Base-by-base conservation (phyloP, 805 yeast genomes). In the Scheffersomyces spartinae region DNA sequence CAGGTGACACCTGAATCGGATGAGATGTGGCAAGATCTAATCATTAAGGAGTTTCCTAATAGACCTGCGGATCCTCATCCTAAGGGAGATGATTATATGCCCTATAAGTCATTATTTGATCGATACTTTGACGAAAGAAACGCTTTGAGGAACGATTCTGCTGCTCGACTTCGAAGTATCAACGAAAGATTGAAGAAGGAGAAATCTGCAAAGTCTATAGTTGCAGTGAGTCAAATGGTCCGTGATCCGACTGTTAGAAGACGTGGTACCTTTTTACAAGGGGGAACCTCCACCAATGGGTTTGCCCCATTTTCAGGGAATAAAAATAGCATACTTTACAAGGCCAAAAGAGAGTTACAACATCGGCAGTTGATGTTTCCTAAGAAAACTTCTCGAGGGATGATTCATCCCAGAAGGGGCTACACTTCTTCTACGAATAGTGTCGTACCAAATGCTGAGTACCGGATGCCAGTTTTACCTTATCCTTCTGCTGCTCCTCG, bases 11-110 rank as follows among this genome's bases (percentile, higher is more conserved):
- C 62, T 4, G 40, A 42, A 13, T 37, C 52, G 7, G 65, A 60
- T 31, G 42, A 34, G 13, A 30, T 58, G 17, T 60, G 67, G 67
- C 36, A 31, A 10, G 24, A 23, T 11, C 36, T 60, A 13, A 37
- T 58, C 3, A 43, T 44, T 23, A 52, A 48, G 29, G 67, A 60
- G 29, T 60, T 60, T 29, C 55, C 65, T 3, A 51, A 45, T 21
- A 33, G 66, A 14, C 61, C 63, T 26, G 6, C 17, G 21, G 20
- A 13, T 20, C 14, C 21, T 18, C 18, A n/a, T 15, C 20, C 21
- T 6, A 7, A 9, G 19, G 21, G 11, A 9, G 18, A 7, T 20
- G 13, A 8, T n/a, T 9, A n/a, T 2, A 56, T 53, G 61, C 57
- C 61, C 17, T 36, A 47, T 26, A 44, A 42, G 28, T 27, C 40